These are phyloP conservation scores for Pleurotus platypus DNA, from an alignment of 768 basidiomycete species.

Conservation along the genomic window DNA sequence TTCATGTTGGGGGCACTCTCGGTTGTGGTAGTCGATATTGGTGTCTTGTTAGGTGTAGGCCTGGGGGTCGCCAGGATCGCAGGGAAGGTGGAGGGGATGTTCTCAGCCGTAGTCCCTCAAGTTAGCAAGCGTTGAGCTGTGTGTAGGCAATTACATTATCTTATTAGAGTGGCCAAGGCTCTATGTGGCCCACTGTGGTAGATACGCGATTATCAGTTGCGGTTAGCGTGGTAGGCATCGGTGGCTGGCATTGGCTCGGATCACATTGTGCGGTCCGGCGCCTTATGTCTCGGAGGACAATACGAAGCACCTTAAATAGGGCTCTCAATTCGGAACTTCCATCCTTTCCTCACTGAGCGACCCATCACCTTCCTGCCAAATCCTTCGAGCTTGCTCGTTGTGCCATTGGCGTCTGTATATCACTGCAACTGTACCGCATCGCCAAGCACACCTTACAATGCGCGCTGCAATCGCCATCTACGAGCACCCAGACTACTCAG, in stretches of 20 bases:
- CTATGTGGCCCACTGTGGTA: too few species aligned
- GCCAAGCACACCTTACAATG: neutral
- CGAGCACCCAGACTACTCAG: constrained; percentile 7
- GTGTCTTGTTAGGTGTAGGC: constrained; percentile 57
- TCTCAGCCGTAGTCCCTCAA: constrained; percentile 11
- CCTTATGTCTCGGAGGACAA: too few species aligned
- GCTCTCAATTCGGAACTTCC: too few species aligned
- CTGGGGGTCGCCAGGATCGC: constrained; percentile 50
- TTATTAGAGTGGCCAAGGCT: too few species aligned
- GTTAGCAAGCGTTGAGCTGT: neutral
- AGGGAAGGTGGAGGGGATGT: constrained; percentile 20
- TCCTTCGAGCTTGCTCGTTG: neutral
- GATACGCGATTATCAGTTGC: too few species aligned
- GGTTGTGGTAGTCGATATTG: constrained; percentile 69
- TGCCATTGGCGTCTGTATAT: neutral
- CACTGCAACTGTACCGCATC: neutral
- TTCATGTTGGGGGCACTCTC: constrained; percentile 78
- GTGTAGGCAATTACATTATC: too few species aligned
- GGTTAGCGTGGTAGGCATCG: too few species aligned
- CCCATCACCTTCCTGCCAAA: too few species aligned
- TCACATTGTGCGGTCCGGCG: too few species aligned
- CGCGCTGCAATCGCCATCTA: constrained; percentile 5
- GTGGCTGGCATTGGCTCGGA: too few species aligned
- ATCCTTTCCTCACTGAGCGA: too few species aligned
- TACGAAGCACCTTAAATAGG: too few species aligned